These are phyloP conservation scores for Rachicladosporium sp. DNA, from an alignment of 2,329 filamentous ascomycete genomes.

Conservation along the genomic window DNA sequence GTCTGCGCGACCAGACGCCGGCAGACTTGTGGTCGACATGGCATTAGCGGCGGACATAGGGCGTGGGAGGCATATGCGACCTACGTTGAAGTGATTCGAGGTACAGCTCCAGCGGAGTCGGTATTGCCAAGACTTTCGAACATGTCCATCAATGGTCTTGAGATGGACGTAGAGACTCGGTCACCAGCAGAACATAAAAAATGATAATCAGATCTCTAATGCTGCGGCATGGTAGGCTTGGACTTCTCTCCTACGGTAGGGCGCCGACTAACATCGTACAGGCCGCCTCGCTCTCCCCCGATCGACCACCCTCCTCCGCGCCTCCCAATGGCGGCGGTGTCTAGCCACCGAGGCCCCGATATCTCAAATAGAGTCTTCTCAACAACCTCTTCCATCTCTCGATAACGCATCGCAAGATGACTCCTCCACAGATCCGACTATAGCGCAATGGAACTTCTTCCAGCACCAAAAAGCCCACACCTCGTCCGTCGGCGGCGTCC, in stretches of 20 bases:
- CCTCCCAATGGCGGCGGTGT: slow-evolving; percentile 22
- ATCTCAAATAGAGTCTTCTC: slow-evolving; percentile 18
- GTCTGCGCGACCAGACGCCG: slow-evolving; percentile 6
- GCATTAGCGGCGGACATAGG: slow-evolving; percentile 12
- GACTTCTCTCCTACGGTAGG: background rate
- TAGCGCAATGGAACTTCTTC: slow-evolving; percentile 31
- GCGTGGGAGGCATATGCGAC: background rate
- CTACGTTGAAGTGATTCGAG: background rate
- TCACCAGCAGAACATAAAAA: background rate
- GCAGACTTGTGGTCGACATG: slow-evolving; percentile 9
- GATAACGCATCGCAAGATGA: too few relatives aligned
- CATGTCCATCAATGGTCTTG: background rate
- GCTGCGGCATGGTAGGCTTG: slow-evolving; percentile 26
- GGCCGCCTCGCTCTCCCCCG: slow-evolving; percentile 28
- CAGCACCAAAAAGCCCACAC: slow-evolving; percentile 29
- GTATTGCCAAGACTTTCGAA: slow-evolving; percentile 1
- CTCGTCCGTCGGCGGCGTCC: slow-evolving; percentile 25
- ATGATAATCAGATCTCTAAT: slow-evolving; percentile 34
- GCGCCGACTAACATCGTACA: slow-evolving; percentile 9
- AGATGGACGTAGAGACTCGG: background rate
- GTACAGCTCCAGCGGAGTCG: background rate
- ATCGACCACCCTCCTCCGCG: slow-evolving; percentile 19
- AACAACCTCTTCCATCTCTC: background rate
- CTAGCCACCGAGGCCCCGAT: slow-evolving; percentile 24
- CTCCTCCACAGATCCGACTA: slow-evolving; percentile 20